Conservation (phyloP, 441 rosid species). For the Syzygium malaccense region DNA sequence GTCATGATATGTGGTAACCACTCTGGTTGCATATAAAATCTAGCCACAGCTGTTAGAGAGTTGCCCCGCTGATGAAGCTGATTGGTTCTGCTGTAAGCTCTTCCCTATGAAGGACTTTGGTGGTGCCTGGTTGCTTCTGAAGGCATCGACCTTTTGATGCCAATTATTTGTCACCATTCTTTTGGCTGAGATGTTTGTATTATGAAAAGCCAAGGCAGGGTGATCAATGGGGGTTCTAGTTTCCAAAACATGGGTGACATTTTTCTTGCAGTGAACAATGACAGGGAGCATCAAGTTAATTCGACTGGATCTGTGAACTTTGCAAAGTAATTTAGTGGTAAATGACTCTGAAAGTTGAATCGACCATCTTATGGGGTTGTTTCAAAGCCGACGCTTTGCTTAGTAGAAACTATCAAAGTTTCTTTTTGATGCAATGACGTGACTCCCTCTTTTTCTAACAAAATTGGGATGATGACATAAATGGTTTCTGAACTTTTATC, state of each 20-base stretch:
- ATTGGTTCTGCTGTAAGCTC: not conserved
- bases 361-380: not conserved
- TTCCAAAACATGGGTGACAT: not conserved
- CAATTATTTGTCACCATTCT: not conserved
- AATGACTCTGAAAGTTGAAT: not conserved
- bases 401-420: not conserved
- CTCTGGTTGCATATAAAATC: not conserved
- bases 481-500: too few relatives aligned
- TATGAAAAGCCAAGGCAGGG: not conserved
- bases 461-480: not conserved
- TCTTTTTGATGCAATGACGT: not conserved
- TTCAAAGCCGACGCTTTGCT: not conserved
- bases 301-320: not conserved
- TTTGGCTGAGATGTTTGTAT: not conserved
- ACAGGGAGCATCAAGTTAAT: not conserved
- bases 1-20: not conserved
- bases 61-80: not conserved
- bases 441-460: not conserved
- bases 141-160: not conserved
- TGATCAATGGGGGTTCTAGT: not conserved
- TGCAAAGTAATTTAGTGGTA: not conserved
- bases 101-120: not conserved
- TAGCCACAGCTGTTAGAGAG: not conserved
- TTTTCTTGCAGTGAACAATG: not conserved
- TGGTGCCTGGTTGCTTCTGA: not conserved